Conservation (phyloP, 2,329 filamentous ascomycete species). For the Nemania serpens region DNA sequence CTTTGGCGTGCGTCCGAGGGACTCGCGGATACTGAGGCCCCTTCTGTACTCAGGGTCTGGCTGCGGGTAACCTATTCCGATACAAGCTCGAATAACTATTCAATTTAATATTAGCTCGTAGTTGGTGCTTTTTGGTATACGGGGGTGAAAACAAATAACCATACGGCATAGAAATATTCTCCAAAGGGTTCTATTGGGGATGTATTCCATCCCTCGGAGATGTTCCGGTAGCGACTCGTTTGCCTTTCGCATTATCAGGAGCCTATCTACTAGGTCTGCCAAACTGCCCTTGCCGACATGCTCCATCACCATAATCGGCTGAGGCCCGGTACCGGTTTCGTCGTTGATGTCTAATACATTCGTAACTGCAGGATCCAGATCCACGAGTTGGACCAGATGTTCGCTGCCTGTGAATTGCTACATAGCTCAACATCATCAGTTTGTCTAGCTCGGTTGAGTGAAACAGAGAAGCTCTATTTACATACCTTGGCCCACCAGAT, state of each 20-base stretch:
- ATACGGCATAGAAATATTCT: constrained; percentile 22
- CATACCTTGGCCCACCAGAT: constrained; percentile 18
- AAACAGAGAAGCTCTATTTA: not conserved
- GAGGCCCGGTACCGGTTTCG: not conserved
- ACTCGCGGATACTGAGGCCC: not conserved
- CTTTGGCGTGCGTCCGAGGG: not conserved
- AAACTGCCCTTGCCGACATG: constrained; percentile 11
- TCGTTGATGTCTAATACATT: constrained; percentile 4
- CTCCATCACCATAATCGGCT: constrained; percentile 19
- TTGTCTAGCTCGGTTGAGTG: not conserved
- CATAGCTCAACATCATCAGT: not conserved
- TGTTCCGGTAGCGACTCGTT: not conserved
- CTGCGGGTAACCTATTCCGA: constrained; percentile 16
- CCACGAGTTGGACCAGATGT: constrained; percentile 20
- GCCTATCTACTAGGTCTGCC: not conserved
- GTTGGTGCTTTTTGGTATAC: not conserved
- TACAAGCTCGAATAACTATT: constrained; percentile 11
- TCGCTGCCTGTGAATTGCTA: constrained; percentile 16
- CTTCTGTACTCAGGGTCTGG: not conserved
- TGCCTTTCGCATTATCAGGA: rapidly evolving
- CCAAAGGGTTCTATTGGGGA: constrained; percentile 20
- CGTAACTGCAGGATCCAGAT: not conserved
- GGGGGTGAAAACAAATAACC: not conserved
- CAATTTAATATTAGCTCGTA: not conserved
- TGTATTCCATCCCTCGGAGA: constrained; percentile 5